Percentiles rank a stretch among this genome's conserved stretches.
phyloP scores from a whole-genome alignment of 176 grass and related monocot genomes.

The Triticum monococcum region DNA sequence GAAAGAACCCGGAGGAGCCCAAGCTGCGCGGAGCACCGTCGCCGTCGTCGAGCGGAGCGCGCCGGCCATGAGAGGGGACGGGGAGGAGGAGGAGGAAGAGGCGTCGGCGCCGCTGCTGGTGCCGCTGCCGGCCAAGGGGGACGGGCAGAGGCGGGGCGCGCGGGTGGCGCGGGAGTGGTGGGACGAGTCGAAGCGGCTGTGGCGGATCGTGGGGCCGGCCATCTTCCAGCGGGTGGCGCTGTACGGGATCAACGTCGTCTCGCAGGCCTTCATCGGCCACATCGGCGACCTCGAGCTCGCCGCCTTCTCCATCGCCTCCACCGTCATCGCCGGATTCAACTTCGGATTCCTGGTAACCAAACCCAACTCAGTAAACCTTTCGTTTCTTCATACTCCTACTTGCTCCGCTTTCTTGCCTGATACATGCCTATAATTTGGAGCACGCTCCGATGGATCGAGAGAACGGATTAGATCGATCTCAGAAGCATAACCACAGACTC shows the following conservation, averaged over 20 bases:
- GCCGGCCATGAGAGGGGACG: not conserved
- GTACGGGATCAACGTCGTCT: slow-evolving; percentile 45
- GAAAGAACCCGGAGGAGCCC: too few species aligned
- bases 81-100: too few species aligned
- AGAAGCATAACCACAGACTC: too few species aligned
- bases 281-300: slow-evolving; percentile 43
- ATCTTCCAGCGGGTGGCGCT: slow-evolving; percentile 58
- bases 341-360: slow-evolving; percentile 68
- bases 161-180: slow-evolving; percentile 30
- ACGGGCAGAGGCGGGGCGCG: too few species aligned
- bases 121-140: not conserved
- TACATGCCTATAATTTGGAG: too few species aligned
- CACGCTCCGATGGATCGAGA: too few species aligned
- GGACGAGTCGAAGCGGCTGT: slow-evolving; percentile 8
- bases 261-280: slow-evolving; percentile 64
- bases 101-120: slow-evolving; percentile 32
- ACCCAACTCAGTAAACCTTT: too few species aligned
- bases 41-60: too few species aligned
- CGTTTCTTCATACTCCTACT: too few species aligned
- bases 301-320: slow-evolving; percentile 55
- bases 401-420: too few species aligned
- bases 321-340: slow-evolving; percentile 53
- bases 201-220: slow-evolving; percentile 63
- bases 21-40: too few species aligned
- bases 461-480: too few species aligned